phyloP scores from a whole-genome alignment of 139 green algal species.

The Asterochloris sp. region DNA sequence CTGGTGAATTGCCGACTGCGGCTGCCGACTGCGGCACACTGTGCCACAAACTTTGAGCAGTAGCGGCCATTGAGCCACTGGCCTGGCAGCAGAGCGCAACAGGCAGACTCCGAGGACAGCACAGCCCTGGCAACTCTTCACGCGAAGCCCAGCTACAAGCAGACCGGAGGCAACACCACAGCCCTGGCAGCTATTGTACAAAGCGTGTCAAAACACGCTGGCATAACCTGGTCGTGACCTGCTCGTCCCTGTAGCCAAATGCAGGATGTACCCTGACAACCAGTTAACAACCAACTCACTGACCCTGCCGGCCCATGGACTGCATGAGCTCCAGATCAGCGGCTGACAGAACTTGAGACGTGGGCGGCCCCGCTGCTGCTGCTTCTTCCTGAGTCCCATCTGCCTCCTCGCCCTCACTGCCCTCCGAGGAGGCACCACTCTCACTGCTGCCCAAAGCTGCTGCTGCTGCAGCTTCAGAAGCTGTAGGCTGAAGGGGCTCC shows the following conservation, averaged over 20 bases:
- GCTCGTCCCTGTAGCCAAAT: not conserved
- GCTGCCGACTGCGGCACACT: not conserved
- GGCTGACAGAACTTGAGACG: constrained; percentile 6
- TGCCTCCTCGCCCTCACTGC: not conserved
- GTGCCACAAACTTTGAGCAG: not conserved
- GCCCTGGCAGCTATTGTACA: not conserved
- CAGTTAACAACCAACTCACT: not conserved
- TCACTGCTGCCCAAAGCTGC: not conserved
- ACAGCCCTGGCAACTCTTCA: no score
- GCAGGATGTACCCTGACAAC: not conserved
- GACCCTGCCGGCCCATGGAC: constrained; percentile 7
- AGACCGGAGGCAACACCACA: no score
- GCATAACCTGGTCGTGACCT: not conserved
- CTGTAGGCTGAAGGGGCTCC: not conserved
- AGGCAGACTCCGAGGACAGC: no score
- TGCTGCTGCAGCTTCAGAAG: not conserved
- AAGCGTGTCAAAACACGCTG: not conserved
- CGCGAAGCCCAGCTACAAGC: no score
- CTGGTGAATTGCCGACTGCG: not conserved
- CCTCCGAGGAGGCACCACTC: not conserved
- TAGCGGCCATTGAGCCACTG: no score
- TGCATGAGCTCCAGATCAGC: constrained; percentile 54
- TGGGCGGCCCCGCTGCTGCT: not conserved
- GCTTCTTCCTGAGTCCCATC: not conserved
- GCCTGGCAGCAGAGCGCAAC: no score